A percentile compares a stretch with the other conserved stretches of the same genome.
Evolutionary conservation across 2,329 filamentous ascomycete genomes (phyloP).

Genomic region (Claviceps quebecensis): DNA sequence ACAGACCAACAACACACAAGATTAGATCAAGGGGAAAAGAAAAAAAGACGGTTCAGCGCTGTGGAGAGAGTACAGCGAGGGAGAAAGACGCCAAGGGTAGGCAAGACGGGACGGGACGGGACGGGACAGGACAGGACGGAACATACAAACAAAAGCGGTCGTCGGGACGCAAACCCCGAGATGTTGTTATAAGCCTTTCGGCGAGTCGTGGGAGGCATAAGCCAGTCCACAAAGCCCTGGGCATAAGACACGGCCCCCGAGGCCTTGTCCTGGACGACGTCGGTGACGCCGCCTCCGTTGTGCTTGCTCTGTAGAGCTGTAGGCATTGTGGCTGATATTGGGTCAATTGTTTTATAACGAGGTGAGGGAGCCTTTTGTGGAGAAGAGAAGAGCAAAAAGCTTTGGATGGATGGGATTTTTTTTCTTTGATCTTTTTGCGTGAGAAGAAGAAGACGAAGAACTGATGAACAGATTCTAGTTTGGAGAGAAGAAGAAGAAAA

Average conservation of each 20-base stretch:
- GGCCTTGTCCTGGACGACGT: constrained; percentile 19
- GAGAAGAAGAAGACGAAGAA: too few species aligned
- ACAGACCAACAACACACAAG: not conserved
- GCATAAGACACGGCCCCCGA: constrained; percentile 24
- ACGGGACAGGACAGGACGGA: too few species aligned
- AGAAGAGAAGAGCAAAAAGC: not conserved
- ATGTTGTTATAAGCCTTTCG: constrained; percentile 39
- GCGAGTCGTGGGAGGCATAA: constrained; percentile 47
- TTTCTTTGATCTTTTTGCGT: too few species aligned
- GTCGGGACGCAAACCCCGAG: constrained; percentile 42
- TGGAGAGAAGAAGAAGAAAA: not conserved
- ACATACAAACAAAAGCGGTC: constrained; percentile 57
- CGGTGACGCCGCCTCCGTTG: constrained; percentile 12
- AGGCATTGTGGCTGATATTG: not conserved
- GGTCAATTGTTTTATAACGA: not conserved
- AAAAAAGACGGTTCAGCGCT: not conserved
- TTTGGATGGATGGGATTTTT: too few species aligned
- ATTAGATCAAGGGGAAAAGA: not conserved
- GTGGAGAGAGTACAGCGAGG: not conserved
- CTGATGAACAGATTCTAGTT: too few species aligned
- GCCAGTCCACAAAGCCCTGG: constrained; percentile 31
- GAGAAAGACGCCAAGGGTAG: too few species aligned
- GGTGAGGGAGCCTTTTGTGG: not conserved
- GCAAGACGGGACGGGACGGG: too few species aligned
- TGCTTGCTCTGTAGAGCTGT: constrained; percentile 2